Evolutionary conservation across 2,329 filamentous ascomycete genomes (phyloP).

Genomic region (Arthrobotrys pseudoclavata): DNA sequence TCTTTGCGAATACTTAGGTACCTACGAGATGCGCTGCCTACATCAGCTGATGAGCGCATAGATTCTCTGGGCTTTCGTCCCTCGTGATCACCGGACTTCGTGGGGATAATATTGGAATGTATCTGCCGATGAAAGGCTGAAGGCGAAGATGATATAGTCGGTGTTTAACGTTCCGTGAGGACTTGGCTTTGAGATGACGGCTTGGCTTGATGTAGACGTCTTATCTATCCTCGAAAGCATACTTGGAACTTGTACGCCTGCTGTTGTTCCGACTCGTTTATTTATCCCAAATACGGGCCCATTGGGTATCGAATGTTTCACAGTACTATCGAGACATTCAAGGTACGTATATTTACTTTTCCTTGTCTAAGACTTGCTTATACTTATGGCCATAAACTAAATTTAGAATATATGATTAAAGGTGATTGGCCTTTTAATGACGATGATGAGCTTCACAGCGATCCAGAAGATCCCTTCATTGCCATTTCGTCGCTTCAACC

Average conservation of each 20-base stretch:
- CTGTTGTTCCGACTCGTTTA: background rate
- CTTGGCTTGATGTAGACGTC: background rate
- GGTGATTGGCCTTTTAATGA: no score
- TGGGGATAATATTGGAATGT: background rate
- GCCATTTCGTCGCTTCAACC: background rate
- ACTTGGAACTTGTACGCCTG: no score
- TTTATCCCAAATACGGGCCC: background rate
- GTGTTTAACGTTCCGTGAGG: background rate
- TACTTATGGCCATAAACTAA: no score
- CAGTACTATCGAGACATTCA: background rate
- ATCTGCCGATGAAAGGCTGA: background rate
- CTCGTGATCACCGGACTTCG: slow-evolving; percentile 5
- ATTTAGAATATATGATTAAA: no score
- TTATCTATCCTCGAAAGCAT: background rate
- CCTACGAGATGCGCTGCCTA: slow-evolving; percentile 6
- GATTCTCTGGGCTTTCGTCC: background rate
- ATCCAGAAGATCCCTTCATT: background rate
- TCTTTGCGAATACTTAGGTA: background rate
- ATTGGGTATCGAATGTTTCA: background rate
- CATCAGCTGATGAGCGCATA: slow-evolving; percentile 29
- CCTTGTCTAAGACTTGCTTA: no score
- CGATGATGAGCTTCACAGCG: no score
- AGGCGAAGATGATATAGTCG: background rate
- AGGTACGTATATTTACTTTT: background rate
- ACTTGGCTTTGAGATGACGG: background rate